These are phyloP conservation scores for Solanum dulcamara DNA, from an alignment of 257 asterid species.

Conservation along the genomic window DNA sequence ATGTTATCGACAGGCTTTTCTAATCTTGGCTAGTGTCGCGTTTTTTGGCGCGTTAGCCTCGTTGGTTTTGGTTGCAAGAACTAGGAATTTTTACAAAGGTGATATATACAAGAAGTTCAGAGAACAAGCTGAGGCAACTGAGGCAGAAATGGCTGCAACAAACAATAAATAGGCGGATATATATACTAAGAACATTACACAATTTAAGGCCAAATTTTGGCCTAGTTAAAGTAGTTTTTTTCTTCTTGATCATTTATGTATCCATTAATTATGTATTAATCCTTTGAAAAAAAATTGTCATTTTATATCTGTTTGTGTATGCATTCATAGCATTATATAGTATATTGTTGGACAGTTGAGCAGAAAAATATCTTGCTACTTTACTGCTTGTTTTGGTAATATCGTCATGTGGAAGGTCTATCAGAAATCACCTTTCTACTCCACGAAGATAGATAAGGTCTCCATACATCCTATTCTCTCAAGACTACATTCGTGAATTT, in stretches of 20 bases:
- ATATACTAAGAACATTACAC: neutral
- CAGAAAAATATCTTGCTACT: neutral
- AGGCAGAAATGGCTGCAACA: slow-evolving; percentile 12
- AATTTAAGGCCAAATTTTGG: neutral
- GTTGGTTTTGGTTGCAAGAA: slow-evolving; percentile 47
- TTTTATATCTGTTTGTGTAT: neutral
- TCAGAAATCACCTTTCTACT: neutral
- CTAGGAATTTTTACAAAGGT: slow-evolving; percentile 45
- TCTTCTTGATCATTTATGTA: neutral
- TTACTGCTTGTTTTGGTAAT: neutral
- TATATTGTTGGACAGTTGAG: neutral
- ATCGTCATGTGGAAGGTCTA: neutral
- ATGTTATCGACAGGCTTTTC: slow-evolving; percentile 44
- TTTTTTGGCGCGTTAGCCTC: slow-evolving; percentile 52
- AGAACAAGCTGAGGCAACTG: slow-evolving; percentile 19
- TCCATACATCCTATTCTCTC: neutral
- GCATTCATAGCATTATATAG: neutral
- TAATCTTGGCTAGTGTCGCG: slow-evolving; percentile 37
- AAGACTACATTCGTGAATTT: neutral
- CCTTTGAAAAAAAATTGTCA: neutral
- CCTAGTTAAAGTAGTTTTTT: neutral
- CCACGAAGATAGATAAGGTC: neutral
- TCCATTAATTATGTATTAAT: neutral
- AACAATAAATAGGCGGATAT: neutral
- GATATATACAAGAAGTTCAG: slow-evolving; percentile 69